These are phyloP conservation scores for Cyberlindnera mycetangii DNA, from an alignment of 805 yeast species.

Conservation along the genomic window DNA sequence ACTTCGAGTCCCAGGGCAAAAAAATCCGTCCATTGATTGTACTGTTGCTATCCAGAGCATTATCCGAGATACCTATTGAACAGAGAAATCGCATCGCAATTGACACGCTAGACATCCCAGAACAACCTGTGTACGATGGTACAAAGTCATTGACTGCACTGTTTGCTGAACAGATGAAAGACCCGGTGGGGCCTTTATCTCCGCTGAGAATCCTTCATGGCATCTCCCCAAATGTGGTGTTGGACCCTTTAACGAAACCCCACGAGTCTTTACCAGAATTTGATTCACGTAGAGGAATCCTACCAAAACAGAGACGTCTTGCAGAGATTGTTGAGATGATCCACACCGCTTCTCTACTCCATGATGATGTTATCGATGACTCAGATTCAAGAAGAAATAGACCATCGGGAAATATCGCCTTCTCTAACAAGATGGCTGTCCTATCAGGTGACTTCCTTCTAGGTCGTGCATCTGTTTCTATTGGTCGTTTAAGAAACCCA, in stretches of 20 bases:
- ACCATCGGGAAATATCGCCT: slow-evolving; percentile 89
- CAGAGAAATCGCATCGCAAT: slow-evolving; percentile 63
- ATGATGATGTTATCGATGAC: slow-evolving; percentile 94
- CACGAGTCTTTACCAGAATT: slow-evolving; percentile 65
- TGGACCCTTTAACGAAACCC: slow-evolving; percentile 82
- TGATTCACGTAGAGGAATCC: slow-evolving; percentile 64
- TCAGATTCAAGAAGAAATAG: slow-evolving; percentile 87
- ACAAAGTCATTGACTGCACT: slow-evolving; percentile 51
- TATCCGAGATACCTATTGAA: slow-evolving; percentile 66
- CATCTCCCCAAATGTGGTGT: slow-evolving; percentile 75
- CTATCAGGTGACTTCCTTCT: slow-evolving; percentile 94
- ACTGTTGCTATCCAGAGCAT: slow-evolving; percentile 74
- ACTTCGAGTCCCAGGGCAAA: slow-evolving; percentile 95
- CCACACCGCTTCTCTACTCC: slow-evolving; percentile 92
- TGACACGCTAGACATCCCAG: slow-evolving; percentile 63
- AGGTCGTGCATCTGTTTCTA: slow-evolving; percentile 95
- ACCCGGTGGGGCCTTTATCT: slow-evolving; percentile 56
- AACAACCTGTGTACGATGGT: slow-evolving; percentile 60
- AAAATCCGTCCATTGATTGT: slow-evolving; percentile 92
- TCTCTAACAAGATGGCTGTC: slow-evolving; percentile 96
- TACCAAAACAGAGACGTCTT: slow-evolving; percentile 91
- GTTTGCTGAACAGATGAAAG: slow-evolving; percentile 35
- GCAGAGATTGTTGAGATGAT: slow-evolving; percentile 99
- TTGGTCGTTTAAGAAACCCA: slow-evolving; percentile 90
- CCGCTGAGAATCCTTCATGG: slow-evolving; percentile 87